Conservation (phyloP, 2,329 filamentous ascomycete species). For the Venturia carpophila region DNA sequence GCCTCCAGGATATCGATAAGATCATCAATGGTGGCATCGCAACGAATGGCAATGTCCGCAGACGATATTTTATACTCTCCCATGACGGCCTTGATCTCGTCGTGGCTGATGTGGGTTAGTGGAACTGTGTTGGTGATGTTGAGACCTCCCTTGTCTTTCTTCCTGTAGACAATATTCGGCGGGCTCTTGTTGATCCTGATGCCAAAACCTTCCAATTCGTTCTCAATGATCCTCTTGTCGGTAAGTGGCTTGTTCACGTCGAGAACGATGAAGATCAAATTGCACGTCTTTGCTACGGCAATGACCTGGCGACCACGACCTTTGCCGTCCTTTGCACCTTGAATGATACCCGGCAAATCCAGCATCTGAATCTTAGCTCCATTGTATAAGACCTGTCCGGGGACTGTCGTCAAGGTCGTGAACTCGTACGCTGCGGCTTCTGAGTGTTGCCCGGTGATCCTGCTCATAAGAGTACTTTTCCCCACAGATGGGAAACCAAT, state of each 20-base stretch:
- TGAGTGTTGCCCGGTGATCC: constrained; percentile 89
- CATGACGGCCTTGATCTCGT: constrained; percentile 98
- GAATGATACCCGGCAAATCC: constrained; percentile 96
- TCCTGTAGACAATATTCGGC: constrained; percentile 98
- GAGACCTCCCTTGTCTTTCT: constrained; percentile 98
- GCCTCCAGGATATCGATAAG: constrained; percentile 93
- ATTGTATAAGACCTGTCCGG: constrained; percentile 92
- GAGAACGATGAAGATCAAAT: constrained; percentile 96
- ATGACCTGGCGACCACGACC: constrained; percentile 97
- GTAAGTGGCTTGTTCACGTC: constrained; percentile 98
- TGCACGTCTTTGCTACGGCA: constrained; percentile 96
- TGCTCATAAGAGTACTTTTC: constrained; percentile 96
- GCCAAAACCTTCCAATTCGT: constrained; percentile 91
- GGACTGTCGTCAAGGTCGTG: constrained; percentile 94
- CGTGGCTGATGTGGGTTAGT: constrained; percentile 83
- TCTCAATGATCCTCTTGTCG: constrained; percentile 92
- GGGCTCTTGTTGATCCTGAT: constrained; percentile 96
- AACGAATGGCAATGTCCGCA: constrained; percentile 94
- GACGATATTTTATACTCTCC: constrained; percentile 93
- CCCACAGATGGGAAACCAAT: constrained; percentile 98
- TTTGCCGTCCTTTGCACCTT: constrained; percentile 96
- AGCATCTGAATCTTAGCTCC: constrained; percentile 97
- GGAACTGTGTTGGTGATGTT: constrained; percentile 93
- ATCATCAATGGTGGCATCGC: constrained; percentile 95
- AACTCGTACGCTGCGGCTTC: constrained; percentile 98